phyloP scores from a whole-genome alignment of 140 eudicot species.

The Bidens hawaiensis region DNA sequence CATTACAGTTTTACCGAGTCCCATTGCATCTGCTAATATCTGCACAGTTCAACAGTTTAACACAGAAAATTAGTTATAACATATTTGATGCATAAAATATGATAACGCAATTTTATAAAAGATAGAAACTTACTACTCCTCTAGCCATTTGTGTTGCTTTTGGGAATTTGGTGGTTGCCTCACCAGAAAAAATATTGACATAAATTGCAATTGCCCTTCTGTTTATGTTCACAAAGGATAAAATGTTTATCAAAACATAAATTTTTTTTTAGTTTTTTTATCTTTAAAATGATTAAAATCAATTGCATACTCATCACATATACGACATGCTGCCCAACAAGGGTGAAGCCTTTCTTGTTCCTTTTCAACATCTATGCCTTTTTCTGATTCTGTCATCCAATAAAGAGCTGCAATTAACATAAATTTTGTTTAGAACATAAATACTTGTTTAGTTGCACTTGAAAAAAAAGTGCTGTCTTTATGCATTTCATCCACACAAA shows the following conservation, averaged over 20 bases:
- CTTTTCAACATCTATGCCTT: conserved; percentile 59
- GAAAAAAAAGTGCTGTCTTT: too few relatives aligned
- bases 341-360: conserved; percentile 71
- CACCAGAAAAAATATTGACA: conserved; percentile 77
- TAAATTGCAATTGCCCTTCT: conserved; percentile 74
- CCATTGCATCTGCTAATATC: too few relatives aligned
- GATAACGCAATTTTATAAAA: background rate
- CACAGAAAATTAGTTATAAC: background rate
- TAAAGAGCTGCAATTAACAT: too few relatives aligned
- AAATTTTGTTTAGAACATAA: too few relatives aligned
- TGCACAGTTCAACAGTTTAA: conserved; percentile 19
- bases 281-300: background rate
- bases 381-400: conserved; percentile 81
- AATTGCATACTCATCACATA: conserved; percentile 66
- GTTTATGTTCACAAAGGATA: conserved; percentile 5
- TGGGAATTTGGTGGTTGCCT: conserved; percentile 81
- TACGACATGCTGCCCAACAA: conserved; percentile 76
- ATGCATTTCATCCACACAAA: too few relatives aligned
- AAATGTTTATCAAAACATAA: background rate
- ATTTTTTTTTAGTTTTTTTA: too few relatives aligned
- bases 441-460: too few relatives aligned
- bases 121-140: conserved; percentile 61
- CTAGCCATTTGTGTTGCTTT: conserved; percentile 67
- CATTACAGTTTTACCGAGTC: conserved; percentile 96
- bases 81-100: background rate